Base-by-base conservation (phyloP, 2,329 filamentous ascomycete species). In the Cladosporium austrohemisphaericum region DNA sequence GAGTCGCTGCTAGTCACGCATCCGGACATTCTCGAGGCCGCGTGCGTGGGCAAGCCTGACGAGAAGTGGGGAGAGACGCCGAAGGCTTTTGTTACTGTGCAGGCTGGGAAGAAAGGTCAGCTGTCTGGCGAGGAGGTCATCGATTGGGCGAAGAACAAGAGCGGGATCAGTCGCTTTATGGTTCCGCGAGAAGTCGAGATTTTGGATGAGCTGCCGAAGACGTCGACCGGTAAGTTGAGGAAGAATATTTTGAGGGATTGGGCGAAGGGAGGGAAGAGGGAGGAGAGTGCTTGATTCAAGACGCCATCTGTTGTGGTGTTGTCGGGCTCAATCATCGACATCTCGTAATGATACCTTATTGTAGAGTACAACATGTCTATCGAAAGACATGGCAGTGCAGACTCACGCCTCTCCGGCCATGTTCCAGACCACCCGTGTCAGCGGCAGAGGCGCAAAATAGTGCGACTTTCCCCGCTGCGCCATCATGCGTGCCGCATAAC, bases 21-120 rank as follows among this genome's bases (percentile, higher is more conserved):
- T 65, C 89, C 91, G 0, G 83, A 88, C 57, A 81, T 98, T 29
- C 80, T 98, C 19, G 93, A 98, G 72, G 91, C 86, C 1, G 93
- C 89, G 29, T 91, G 96, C 25, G 88, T 96, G 4, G 87, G 88
- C 1, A 84, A 97, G 1, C 77, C 85, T 0, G 91, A 97, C 66
- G 84, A 83, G 29, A 88, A 94, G 65, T 98, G 92, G 91, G 93
- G 93, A 19, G 93, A 98, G 71, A 74, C 88, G n/a, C 92, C 93
- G 10, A 95, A 95, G 71, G 93, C 92, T 0, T 98, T 88, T 64
- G 73, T 97, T 52, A 97, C 93, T 0, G 76, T 90, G 25, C 87
- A 89, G 64, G 68, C 79, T 33, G 84, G 81, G n/a, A 80, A 77
- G 61, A 62, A 67, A 1, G 59, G 56, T 13, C 29, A 41, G 38